Evolutionary conservation across 306 rosid species (phyloP), one percentile per base, ranked within the genome.

Genomic region (Prunus campanulata): DNA sequence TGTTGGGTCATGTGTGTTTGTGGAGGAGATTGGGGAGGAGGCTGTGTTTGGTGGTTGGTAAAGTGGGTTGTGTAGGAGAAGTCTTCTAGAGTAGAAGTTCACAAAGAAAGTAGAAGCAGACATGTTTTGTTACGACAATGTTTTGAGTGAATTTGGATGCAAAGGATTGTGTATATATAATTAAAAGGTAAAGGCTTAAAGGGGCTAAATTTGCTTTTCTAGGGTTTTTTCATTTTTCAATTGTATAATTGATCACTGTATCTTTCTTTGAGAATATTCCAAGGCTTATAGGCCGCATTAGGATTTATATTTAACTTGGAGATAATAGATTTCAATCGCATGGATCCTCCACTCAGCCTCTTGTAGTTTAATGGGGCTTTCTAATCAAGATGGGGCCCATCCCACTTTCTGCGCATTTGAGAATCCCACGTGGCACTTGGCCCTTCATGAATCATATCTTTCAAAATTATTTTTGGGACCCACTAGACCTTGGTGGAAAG

Each of bases 61-160:
- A 22, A 85, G 78, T 14, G 86, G 77, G 68, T 85, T 66, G 65
- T 83, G 83, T 15, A 89, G 74, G 71, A 94, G 90, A 6, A 94
- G 70, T 78, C 90, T 92, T 76, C 98, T 91, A 3, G 97, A 86
- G 82, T 87, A 65, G 46, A 88, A 78, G 46, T 80, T 79, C 12
- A 64, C 78, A 32, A 85, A 63, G 82, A 65, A 70, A 61, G 86
- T 79, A 65, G 83, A 84, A 57, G 86, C 79, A 82, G 84, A 54
- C 96, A 90, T 93, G 77, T 12, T 74, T 66, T 79, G 32, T 72
- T 24, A 39, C 75, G 13, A 19, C 10, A 48, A 24, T 68, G 62
- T 75, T 67, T 77, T 47, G 68, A 60, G 9, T 60, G 57, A 61
- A 78, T 22, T 50, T 68, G 78, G 85, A 51, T 78, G 77, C 29